phyloP scores from a whole-genome alignment of 2,329 filamentous ascomycete genomes.

The Acrodontium crateriforme region DNA sequence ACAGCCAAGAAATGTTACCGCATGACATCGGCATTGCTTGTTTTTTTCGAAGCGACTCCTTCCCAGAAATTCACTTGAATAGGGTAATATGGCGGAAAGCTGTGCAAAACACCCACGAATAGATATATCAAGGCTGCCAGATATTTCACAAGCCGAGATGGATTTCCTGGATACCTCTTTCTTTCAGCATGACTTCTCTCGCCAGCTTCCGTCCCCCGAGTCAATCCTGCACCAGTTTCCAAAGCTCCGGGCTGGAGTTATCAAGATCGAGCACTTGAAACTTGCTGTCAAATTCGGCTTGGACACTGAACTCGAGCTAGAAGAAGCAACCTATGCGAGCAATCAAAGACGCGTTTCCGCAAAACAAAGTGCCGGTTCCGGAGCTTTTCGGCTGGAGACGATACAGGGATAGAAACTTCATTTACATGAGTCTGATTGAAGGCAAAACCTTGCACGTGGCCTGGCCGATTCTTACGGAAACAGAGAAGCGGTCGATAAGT shows the following conservation, averaged over 20 bases:
- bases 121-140: background rate
- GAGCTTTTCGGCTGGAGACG: conserved; percentile 2
- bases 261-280: background rate
- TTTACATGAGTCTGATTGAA: conserved; percentile 2
- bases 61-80: too few species aligned
- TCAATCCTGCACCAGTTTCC: background rate
- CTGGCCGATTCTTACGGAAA: conserved; percentile 1
- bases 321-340: background rate
- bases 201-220: background rate
- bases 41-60: too few species aligned
- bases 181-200: background rate
- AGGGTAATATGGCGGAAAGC: too few species aligned
- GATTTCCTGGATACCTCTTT: background rate
- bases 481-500: conserved; percentile 1
- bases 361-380: conserved; percentile 1
- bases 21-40: too few species aligned
- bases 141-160: conserved; percentile 1
- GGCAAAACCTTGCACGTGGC: conserved; percentile 1
- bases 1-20: too few species aligned
- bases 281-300: background rate
- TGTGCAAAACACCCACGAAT: background rate
- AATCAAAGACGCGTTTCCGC: background rate
- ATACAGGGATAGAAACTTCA: conserved; percentile 1
- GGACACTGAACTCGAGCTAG: background rate
- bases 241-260: background rate